Evolutionary conservation across 2,329 filamentous ascomycete genomes (phyloP).

Genomic region (Didymella sp.): DNA sequence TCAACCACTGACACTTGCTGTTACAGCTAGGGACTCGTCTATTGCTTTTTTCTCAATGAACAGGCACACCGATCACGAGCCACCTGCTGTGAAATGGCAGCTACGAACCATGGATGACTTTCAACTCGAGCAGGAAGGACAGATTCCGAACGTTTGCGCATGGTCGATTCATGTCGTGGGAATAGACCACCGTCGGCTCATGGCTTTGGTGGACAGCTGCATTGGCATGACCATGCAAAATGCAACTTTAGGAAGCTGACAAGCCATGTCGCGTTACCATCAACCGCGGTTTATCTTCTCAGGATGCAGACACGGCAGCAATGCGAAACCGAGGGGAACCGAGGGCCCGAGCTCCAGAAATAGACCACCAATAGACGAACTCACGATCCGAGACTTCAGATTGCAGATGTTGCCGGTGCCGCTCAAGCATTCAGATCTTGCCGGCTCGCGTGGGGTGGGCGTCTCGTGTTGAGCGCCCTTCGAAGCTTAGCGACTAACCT

Average conservation of each 20-base stretch:
- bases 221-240: slow-evolving; percentile 11
- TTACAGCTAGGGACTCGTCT: neutral
- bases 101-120: neutral
- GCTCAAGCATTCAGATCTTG: neutral
- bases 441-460: neutral
- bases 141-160: neutral
- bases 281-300: neutral
- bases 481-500: neutral
- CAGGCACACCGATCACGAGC: neutral
- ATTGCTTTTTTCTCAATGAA: neutral
- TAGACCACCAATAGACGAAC: neutral
- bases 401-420: neutral
- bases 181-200: slow-evolving; percentile 14
- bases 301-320: neutral
- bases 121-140: neutral
- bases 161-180: slow-evolving; percentile 10
- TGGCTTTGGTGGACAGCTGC: slow-evolving; percentile 12
- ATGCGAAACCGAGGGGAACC: neutral
- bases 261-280: slow-evolving; percentile 2
- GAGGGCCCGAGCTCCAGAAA: neutral
- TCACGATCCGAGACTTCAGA: neutral
- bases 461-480: neutral
- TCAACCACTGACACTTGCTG: neutral
- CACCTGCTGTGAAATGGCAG: neutral
- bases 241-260: slow-evolving; percentile 1